phyloP scores from a whole-genome alignment of 345 rosid genomes.

The Balakata baccata region DNA sequence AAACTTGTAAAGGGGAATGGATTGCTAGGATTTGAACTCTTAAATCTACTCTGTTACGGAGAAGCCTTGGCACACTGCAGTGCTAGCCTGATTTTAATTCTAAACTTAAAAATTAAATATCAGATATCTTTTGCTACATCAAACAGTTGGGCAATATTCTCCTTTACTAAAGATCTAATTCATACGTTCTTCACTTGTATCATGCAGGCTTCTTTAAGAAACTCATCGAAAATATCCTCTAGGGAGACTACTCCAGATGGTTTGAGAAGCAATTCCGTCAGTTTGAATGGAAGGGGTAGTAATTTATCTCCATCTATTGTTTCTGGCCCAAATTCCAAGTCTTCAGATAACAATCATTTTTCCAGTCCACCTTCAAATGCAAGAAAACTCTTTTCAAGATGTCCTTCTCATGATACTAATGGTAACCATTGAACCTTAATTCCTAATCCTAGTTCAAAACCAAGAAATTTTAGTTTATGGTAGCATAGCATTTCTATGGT shows the following conservation, averaged over 20 bases:
- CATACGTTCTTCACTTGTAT: constrained; percentile 1
- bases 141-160: not conserved
- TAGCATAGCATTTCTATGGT: not conserved
- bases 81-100: not conserved
- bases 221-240: constrained; percentile 40
- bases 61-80: not conserved
- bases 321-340: constrained; percentile 27
- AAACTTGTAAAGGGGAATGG: not conserved
- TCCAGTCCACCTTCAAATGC: constrained; percentile 41
- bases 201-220: constrained; percentile 47
- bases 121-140: not conserved
- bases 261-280: constrained; percentile 48
- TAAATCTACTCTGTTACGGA: not conserved
- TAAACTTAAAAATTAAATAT: not conserved
- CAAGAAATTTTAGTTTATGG: not conserved
- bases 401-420: constrained; percentile 35
- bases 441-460: not conserved
- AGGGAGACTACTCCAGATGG: constrained; percentile 47
- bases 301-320: constrained; percentile 38
- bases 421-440: constrained; percentile 33
- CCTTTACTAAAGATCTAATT: not conserved
- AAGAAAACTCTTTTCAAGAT: constrained; percentile 45
- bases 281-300: constrained; percentile 50
- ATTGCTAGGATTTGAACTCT: not conserved
- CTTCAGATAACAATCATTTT: constrained; percentile 29